Conservation (phyloP, 1,284 basidiomycete species). For the Ganoderma boninense region DNA sequence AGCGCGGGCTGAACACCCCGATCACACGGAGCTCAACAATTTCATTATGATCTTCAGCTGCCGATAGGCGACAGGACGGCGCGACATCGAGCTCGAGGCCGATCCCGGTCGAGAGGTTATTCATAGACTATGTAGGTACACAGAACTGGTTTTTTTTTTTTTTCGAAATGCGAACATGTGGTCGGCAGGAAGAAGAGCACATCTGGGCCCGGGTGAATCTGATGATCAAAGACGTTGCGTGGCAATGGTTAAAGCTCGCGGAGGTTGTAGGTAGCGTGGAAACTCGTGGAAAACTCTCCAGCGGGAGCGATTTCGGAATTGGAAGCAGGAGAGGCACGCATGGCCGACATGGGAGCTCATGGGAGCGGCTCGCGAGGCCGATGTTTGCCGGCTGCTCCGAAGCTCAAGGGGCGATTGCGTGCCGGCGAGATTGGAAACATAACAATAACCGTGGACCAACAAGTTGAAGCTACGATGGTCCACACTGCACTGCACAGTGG, state of each 20-base stretch:
- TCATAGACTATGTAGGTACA: neutral
- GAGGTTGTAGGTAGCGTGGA: neutral
- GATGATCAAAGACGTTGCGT: neutral
- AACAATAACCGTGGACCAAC: constrained; percentile 4
- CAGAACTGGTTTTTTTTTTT: neutral
- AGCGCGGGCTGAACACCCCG: neutral
- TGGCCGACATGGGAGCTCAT: too few species aligned
- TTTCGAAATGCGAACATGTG: neutral
- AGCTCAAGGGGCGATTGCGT: constrained; percentile 1
- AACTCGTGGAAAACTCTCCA: neutral
- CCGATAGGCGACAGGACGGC: neutral
- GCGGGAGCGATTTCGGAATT: neutral
- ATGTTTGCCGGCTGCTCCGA: neutral
- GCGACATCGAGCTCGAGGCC: neutral
- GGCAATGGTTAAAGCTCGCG: neutral
- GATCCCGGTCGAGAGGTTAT: neutral
- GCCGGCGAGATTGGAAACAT: neutral
- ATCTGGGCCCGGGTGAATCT: neutral
- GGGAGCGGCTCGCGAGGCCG: neutral
- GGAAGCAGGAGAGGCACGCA: neutral
- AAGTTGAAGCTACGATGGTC: neutral
- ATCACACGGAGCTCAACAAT: neutral
- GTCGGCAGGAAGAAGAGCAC: neutral
- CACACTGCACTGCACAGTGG: neutral
- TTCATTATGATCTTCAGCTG: neutral